Evolutionary conservation across 2,329 filamentous ascomycete genomes (phyloP).

Genomic region (Didymella glomerata): DNA sequence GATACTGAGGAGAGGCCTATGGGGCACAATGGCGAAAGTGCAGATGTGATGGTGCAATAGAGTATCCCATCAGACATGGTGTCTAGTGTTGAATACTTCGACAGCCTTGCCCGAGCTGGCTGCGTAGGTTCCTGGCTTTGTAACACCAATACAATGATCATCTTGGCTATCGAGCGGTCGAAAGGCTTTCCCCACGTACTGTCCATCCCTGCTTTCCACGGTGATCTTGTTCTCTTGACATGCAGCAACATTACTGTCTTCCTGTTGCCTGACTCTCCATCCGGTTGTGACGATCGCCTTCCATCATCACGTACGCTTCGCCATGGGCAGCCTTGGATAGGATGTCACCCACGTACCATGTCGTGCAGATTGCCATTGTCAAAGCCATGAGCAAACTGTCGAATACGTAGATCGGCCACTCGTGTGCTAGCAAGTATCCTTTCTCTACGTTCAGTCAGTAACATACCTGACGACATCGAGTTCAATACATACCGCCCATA

Average conservation of each 20-base stretch:
- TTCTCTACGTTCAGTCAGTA: constrained; percentile 26
- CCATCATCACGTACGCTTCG: background rate
- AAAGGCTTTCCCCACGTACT: background rate
- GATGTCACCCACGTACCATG: background rate
- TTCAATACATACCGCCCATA: constrained; percentile 18
- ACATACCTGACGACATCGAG: background rate
- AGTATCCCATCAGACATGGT: background rate
- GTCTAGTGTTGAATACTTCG: background rate
- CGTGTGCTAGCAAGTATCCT: constrained; percentile 58
- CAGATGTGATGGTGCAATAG: constrained; percentile 48
- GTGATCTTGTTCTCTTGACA: background rate
- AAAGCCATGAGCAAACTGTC: constrained; percentile 57
- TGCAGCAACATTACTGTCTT: no score
- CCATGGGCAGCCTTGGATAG: background rate
- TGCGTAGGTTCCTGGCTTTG: background rate
- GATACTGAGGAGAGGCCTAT: constrained; percentile 40
- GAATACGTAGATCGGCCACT: constrained; percentile 62
- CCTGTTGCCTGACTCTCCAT: background rate
- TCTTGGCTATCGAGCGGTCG: background rate
- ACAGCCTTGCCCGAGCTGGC: background rate
- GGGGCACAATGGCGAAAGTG: constrained; percentile 49
- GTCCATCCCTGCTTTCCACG: background rate
- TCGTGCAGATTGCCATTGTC: constrained; percentile 17
- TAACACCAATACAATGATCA: constrained; percentile 9
- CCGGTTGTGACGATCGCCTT: background rate